Percentiles rank a stretch among this genome's conserved stretches.
phyloP scores from a whole-genome alignment of 1,284 basidiomycete species.

The Cryptococcus hybrid region DNA sequence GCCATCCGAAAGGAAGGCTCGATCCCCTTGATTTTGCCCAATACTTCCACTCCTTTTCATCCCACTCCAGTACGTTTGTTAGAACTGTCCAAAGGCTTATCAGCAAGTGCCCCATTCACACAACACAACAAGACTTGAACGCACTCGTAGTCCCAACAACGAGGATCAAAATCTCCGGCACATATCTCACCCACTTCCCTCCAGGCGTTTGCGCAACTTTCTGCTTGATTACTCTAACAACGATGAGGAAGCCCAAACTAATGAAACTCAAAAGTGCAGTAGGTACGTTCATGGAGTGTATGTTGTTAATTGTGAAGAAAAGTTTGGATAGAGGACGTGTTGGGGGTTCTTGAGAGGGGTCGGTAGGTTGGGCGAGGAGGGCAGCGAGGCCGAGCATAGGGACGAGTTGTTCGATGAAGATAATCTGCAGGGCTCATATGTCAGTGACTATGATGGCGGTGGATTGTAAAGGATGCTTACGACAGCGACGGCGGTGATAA shows the following conservation, averaged over 20 bases:
- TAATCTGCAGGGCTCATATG: slow-evolving; percentile 38
- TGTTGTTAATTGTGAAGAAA: slow-evolving; percentile 68
- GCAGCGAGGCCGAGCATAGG: slow-evolving; percentile 63
- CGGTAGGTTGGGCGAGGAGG: slow-evolving; percentile 61
- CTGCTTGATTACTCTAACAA: slow-evolving; percentile 55
- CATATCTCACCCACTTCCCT: slow-evolving; percentile 65
- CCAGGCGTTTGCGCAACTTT: slow-evolving; percentile 48
- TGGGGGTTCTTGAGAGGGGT: slow-evolving; percentile 52
- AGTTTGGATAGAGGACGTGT: slow-evolving; percentile 66
- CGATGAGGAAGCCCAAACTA: slow-evolving; percentile 63
- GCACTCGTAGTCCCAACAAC: slow-evolving; percentile 75
- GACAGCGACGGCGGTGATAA: slow-evolving; percentile 55
- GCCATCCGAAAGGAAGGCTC: slow-evolving; percentile 60
- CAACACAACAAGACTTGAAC: slow-evolving; percentile 33
- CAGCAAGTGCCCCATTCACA: background rate
- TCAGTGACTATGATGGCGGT: too few relatives aligned
- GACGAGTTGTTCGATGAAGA: slow-evolving; percentile 62
- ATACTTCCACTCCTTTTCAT: slow-evolving; percentile 69
- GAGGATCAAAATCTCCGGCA: slow-evolving; percentile 78
- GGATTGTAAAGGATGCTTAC: slow-evolving; percentile 13
- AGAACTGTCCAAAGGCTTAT: slow-evolving; percentile 57
- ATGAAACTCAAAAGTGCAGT: slow-evolving; percentile 73
- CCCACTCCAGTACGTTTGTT: slow-evolving; percentile 70
- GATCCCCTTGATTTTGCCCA: slow-evolving; percentile 70
- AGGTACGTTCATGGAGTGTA: slow-evolving; percentile 60